Evolutionary conservation across 257 asterid species (phyloP), one percentile per base, ranked within the genome.

Genomic region (Solanum piurae): DNA sequence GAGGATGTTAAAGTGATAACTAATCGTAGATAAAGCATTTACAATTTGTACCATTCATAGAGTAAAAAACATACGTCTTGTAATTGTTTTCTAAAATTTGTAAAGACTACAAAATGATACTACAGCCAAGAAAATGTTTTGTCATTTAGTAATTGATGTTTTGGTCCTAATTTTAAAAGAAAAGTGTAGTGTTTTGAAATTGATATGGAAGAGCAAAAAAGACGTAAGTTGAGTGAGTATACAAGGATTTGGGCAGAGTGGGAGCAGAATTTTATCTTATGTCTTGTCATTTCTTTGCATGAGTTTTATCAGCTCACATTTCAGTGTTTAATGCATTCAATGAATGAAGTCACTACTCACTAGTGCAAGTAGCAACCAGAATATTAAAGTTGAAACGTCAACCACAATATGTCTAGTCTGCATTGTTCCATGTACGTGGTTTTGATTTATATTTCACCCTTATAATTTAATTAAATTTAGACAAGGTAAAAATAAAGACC

Each of bases 371-470:
- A 85, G 62, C 79, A 20, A 18, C 4, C 60, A 85, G 83, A 42
- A 73, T n/a, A 83, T 84, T 84, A 84, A 85, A 85, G 29, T 40
- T 29, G 87, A 64, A 37, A 85, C 83, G 83, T 85, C 87, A 68
- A 68, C 42, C 83, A 85, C 64, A 42, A 64, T 71, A 31, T 25
- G 66, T 37, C 87, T 16, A 40, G n/a, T 52, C 55, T 25, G 8
- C 9, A 37, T 55, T 21, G 9, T 64, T 37, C 5, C 66, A 58
- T 18, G 10, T 40, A 44, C 10, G 46, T 55, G 1, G 9, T 2
- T 55, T 55, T 55, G 66, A 58, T 58, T 58, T 58, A 6, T 2
- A 55, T 55, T 55, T 58, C 68, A 21, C 12, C 1, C 27, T 58
- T 21, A 60, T 60, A 60, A 60, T 60, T 21, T 60, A 60, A 60